Conservation (phyloP, 1,284 basidiomycete genomes). For the Pseudozyma thailandica region DNA sequence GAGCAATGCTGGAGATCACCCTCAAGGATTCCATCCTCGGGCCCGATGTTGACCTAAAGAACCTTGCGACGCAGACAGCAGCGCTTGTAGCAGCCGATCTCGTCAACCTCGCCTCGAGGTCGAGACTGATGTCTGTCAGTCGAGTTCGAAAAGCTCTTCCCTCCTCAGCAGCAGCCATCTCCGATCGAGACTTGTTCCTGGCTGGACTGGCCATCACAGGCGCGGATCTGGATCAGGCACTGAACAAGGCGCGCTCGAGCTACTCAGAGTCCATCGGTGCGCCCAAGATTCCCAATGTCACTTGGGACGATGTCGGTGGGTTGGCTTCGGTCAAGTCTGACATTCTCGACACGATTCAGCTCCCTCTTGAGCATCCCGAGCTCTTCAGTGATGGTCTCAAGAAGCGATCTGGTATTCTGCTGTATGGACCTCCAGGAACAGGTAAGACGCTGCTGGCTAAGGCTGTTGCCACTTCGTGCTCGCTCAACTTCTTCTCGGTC, state of each 20-base stretch:
- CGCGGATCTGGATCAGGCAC: conserved; percentile 79
- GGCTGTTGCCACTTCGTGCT: conserved; percentile 75
- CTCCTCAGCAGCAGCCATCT: conserved; percentile 3
- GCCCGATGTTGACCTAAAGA: conserved; percentile 80
- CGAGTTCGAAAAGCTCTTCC: conserved; percentile 70
- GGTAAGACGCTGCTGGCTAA: conserved; percentile 71
- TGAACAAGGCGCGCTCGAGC: conserved; percentile 79
- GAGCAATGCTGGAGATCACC: conserved; percentile 74
- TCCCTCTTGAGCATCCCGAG: conserved; percentile 93
- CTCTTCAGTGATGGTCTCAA: conserved; percentile 92
- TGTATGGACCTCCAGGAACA: conserved; percentile 70
- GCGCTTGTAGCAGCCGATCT: conserved; percentile 89
- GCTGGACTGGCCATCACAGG: conserved; percentile 75
- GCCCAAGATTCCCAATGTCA: conserved; percentile 93
- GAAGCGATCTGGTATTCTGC: conserved; percentile 81
- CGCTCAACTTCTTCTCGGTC: conserved; percentile 71
- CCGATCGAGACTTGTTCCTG: conserved; percentile 53
- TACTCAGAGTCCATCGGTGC: conserved; percentile 95
- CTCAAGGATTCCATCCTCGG: conserved; percentile 73
- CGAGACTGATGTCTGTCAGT: conserved; percentile 75
- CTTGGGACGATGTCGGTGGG: conserved; percentile 98
- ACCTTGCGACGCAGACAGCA: conserved; percentile 87
- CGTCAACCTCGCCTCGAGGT: conserved; percentile 76
- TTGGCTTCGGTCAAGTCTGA: conserved; percentile 87
- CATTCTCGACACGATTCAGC: conserved; percentile 95